These are phyloP conservation scores for Drosera capensis DNA, from an alignment of 148 eudicot species.

Conservation along the genomic window DNA sequence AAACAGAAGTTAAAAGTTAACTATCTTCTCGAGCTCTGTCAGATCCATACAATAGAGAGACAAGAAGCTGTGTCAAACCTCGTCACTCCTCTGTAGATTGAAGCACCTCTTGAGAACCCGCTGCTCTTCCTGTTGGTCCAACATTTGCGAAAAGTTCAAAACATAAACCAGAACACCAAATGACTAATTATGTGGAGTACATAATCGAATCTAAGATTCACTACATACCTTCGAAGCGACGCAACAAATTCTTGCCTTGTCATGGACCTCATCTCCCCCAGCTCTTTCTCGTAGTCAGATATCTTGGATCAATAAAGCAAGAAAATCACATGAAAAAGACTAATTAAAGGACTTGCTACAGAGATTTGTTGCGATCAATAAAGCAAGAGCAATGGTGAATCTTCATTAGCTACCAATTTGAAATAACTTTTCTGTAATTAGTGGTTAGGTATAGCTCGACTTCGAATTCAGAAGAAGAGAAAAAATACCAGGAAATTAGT, in stretches of 20 bases:
- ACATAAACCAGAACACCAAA: no score
- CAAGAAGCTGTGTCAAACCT: conserved; percentile 4
- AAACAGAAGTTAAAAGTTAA: neutral
- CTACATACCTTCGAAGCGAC: conserved; percentile 76
- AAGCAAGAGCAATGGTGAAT: no score
- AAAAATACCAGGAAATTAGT: conserved; percentile 6
- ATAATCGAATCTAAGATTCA: no score
- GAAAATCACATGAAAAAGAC: no score
- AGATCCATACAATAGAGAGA: neutral
- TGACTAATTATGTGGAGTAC: no score
- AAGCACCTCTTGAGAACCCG: conserved; percentile 12
- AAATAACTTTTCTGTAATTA: no score
- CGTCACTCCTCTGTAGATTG: conserved; percentile 12
- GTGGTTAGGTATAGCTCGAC: no score
- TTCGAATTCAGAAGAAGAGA: neutral
- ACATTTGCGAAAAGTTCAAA: no score
- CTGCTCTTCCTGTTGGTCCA: conserved; percentile 8
- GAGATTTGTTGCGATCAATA: no score
- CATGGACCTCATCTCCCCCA: conserved; percentile 78
- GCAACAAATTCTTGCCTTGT: conserved; percentile 92
- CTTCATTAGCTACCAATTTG: no score
- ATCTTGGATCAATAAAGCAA: neutral
- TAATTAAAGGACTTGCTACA: no score
- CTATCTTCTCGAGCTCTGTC: neutral
- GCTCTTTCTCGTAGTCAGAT: conserved; percentile 58